phyloP scores from a whole-genome alignment of 23 red algal species.

The Pyropia yezoensis region DNA sequence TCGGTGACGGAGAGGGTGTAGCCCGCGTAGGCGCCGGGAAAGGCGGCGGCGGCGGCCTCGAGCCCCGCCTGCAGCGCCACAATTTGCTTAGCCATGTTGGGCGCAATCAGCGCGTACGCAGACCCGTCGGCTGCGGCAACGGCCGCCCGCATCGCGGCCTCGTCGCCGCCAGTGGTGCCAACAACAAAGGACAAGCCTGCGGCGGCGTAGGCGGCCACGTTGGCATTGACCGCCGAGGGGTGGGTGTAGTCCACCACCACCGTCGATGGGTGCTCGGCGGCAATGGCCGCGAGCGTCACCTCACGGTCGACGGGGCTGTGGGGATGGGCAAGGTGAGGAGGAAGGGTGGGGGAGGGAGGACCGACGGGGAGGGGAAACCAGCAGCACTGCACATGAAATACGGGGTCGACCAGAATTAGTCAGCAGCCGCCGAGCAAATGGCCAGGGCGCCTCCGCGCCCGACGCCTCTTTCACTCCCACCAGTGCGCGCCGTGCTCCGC shows the following conservation, averaged over 20 bases:
- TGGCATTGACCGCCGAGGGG: constrained; percentile 62
- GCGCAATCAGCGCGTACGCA: constrained; percentile 79
- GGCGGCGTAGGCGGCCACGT: constrained; percentile 62
- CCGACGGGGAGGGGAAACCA: neutral
- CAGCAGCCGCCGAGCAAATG: no score
- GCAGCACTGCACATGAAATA: neutral
- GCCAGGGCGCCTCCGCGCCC: no score
- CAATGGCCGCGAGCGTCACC: neutral
- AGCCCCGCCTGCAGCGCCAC: constrained; percentile 97
- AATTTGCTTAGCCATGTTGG: constrained; percentile 99
- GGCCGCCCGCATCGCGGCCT: constrained; percentile 18
- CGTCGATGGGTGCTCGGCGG: constrained; percentile 7
- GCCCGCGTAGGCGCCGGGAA: constrained; percentile 62
- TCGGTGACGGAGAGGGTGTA: constrained; percentile 81
- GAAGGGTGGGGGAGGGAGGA: neutral
- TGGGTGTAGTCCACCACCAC: constrained; percentile 95
- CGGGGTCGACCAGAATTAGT: neutral
- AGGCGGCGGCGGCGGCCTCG: constrained; percentile 55
- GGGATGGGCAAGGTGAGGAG: neutral
- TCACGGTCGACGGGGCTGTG: constrained; percentile 13
- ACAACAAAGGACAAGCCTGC: constrained; percentile 72
- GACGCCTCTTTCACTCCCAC: no score
- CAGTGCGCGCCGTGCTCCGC: no score
- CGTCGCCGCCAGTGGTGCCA: constrained; percentile 92
- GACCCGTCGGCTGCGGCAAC: neutral